Base-by-base conservation (phyloP, 352 stramenopile genomes). In the Pythium sp. region DNA sequence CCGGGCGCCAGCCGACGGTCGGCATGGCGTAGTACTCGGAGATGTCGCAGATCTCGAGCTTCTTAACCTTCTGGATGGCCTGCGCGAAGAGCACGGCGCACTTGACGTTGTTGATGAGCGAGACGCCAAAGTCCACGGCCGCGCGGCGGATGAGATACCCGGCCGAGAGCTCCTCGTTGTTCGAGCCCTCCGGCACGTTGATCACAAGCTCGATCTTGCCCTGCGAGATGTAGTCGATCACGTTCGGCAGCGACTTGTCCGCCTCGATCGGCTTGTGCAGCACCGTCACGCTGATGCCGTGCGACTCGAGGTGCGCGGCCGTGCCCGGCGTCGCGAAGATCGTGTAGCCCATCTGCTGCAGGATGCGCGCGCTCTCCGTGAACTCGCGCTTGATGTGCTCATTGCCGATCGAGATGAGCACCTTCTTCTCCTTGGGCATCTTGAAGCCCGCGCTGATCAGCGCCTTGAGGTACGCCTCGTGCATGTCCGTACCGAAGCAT, bases 201-300 rank as follows among this genome's bases (percentile, higher is more conserved):
- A 98, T 89, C 32, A 98, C 92, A 49, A 98, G 75, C 71, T 97
- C 91, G 64, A 99, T 98, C 72, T 98, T 97, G 70, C 94, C 93
- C 57, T 98, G 74, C 72, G 95, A 97, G 59, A 99, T 94, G 78
- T 97, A 93, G 53, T 93, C 80, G 60, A 99, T 71, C 53, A 92
- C 84, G 68, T 96, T 91, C 30, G 81, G 62, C 76, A 59, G 28
- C 15, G 54, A 59, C 54, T 59, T 88, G 59, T 83, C 74, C n/a
- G 78, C 82, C 58, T 91, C 81, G 30, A 79, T 72, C 54, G 88
- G 88, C 72, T 93, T 94, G 58, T 80, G 77, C 32, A 97, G 73
- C 75, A 92, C 90, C 14, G 80, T 92, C 41, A 84, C 91, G 61
- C 82, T 81, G 30, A 97, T 84, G 69, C 87, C 86, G 73, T 97